Evolutionary conservation across 192 early-diverging fungal species (phyloP).

Genomic region (Linnemannia exigua): DNA sequence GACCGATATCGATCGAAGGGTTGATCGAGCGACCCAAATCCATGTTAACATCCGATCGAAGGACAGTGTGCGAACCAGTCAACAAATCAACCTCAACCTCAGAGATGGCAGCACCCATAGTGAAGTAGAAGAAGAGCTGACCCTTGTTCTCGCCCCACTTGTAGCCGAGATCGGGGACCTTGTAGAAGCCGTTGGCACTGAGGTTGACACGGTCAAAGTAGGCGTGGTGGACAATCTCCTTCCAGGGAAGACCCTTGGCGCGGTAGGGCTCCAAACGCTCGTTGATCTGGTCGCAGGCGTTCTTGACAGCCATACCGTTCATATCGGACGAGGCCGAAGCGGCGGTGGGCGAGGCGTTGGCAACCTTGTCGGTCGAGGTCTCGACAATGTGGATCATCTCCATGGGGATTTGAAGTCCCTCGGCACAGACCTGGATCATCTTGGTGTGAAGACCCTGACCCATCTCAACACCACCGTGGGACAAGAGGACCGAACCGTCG

Average conservation of each 20-base stretch:
- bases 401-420: slow-evolving; percentile 81
- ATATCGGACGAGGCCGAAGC: slow-evolving; percentile 85
- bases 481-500: slow-evolving; percentile 86
- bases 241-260: slow-evolving; percentile 65
- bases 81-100: slow-evolving; percentile 91
- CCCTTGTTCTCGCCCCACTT: slow-evolving; percentile 81
- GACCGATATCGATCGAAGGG: slow-evolving; percentile 89
- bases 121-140: slow-evolving; percentile 85
- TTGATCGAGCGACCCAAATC: slow-evolving; percentile 90
- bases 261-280: slow-evolving; percentile 81
- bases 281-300: slow-evolving; percentile 82
- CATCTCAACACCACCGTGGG: slow-evolving; percentile 93
- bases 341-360: slow-evolving; percentile 86
- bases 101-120: slow-evolving; percentile 82
- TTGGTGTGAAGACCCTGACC: slow-evolving; percentile 94
- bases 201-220: slow-evolving; percentile 87
- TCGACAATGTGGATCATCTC: slow-evolving; percentile 70
- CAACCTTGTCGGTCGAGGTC: slow-evolving; percentile 82
- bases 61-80: slow-evolving; percentile 83
- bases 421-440: slow-evolving; percentile 88
- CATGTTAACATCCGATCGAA: slow-evolving; percentile 85
- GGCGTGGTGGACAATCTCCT: slow-evolving; percentile 70
- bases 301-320: slow-evolving; percentile 86
- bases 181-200: slow-evolving; percentile 88
- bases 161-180: slow-evolving; percentile 83